Percentiles rank a stretch among this genome's conserved stretches.
Evolutionary conservation across 2,329 filamentous ascomycete species (phyloP).

Genomic region (Aspergillus pseudonomiae): DNA sequence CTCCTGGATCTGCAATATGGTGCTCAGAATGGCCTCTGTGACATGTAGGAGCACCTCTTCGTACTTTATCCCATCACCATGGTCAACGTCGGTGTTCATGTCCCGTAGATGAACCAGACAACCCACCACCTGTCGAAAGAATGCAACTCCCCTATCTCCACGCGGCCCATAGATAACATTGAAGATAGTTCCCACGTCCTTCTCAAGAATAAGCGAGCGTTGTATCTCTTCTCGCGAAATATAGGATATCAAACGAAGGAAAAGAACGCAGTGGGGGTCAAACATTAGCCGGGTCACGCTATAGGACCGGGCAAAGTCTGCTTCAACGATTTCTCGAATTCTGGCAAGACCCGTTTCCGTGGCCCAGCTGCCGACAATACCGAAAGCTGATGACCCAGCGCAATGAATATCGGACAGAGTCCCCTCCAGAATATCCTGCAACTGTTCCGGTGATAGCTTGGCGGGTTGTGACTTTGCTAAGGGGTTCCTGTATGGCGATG

Average conservation of each 20-base stretch:
- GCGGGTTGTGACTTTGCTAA: not conserved
- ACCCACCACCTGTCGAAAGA: not conserved
- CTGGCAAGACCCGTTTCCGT: not conserved
- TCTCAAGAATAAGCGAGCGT: not conserved
- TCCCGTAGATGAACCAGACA: not conserved
- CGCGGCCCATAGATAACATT: not conserved
- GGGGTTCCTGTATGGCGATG: not conserved
- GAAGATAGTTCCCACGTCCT: not conserved
- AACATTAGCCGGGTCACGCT: conserved; percentile 17
- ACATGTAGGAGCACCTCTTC: conserved; percentile 6
- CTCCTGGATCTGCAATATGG: conserved; percentile 9
- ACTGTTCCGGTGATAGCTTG: not conserved
- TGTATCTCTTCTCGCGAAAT: not conserved
- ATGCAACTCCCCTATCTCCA: not conserved
- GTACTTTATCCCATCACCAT: not conserved
- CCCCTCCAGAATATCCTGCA: not conserved
- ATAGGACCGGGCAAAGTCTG: conserved; percentile 10
- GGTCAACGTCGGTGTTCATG: not conserved
- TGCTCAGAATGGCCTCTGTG: conserved; percentile 10
- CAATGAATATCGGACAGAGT: not conserved
- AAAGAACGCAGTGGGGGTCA: conserved; percentile 16
- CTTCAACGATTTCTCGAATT: conserved; percentile 11
- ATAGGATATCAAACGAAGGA: conserved; percentile 10
- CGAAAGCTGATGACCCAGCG: not conserved
- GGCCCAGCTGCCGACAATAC: not conserved